phyloP scores from a whole-genome alignment of 78 protist genomes.

The Dictyostelium purpureum region DNA sequence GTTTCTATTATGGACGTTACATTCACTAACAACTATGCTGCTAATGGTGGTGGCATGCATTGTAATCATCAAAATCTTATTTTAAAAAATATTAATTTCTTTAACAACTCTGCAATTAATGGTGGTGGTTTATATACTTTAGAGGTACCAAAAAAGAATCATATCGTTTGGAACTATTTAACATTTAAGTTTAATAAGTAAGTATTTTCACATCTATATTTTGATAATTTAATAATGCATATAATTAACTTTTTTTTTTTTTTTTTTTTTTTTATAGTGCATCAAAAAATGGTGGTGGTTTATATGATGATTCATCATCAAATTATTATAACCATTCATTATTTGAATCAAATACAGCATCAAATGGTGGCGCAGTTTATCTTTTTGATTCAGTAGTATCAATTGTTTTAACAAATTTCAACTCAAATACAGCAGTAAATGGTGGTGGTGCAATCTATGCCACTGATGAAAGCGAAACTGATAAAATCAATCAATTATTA shows the following conservation, averaged over 20 bases:
- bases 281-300: slow-evolving; percentile 25
- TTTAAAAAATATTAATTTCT: background rate
- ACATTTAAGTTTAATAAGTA: background rate
- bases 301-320: background rate
- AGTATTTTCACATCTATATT: background rate
- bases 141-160: background rate
- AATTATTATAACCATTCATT: background rate
- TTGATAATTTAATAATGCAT: background rate
- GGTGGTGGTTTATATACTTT: slow-evolving; percentile 57
- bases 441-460: slow-evolving; percentile 69
- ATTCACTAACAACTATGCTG: background rate
- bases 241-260: background rate
- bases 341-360: background rate
- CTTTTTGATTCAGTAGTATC: background rate
- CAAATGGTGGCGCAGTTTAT: slow-evolving; percentile 25
- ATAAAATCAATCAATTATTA: background rate
- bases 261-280: background rate
- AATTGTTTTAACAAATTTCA: background rate
- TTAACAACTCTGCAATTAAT: background rate
- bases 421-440: background rate
- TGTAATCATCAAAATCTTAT: background rate
- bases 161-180: background rate
- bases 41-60: slow-evolving; percentile 31
- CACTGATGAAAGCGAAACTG: background rate
- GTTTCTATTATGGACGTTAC: background rate